Base-by-base conservation (phyloP, 2,329 filamentous ascomycete genomes). In the Thielaviopsis ethacetica region DNA sequence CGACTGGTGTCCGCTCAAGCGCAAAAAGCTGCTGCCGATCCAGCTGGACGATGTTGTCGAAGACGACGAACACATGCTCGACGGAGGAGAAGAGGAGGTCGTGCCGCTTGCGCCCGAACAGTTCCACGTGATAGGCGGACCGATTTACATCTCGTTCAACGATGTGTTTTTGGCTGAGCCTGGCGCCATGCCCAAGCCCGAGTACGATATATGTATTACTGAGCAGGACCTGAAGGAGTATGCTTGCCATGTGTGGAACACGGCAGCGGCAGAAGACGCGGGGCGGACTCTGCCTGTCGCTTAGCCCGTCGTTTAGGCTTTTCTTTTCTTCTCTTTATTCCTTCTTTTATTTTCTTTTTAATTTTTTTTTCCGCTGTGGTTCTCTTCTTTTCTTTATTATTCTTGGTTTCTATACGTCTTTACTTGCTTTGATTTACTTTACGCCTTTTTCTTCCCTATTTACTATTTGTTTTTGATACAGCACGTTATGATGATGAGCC, bases 51-150 rank as follows among this genome's bases (percentile, higher is more conserved):
- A 47, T 19, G 57, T 54, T 2, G 41, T 27, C 26, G 53, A 54
- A 13, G 57, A 59, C 2, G 57, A 59, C 17, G 44, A 54, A 12
- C 44, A 49, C 13, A 49, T 49, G 44, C 47, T 54, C 4, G 34
- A 21, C 19, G 9, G 53, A 59, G 13, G 54, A 59, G 61, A 64
- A 3, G 61, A 26, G 7, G n/a, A 53, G 21, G 30, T 38, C 10
- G 13, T 62, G 6, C 38, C 55, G 1, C 56, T 65, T 12, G 62
- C 63, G 21, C 61, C 66, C 0, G 56, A 65, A 17, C 56, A 66
- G 34, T 67, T 65, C 54, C 61, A 52, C 10, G 58, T 59, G 5
- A 27, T 44, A 10, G 58, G 58, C 2, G 58, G 53, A 5, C 53
- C 58, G 22, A 54, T 59, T 26, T 22, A 26, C 26, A 59, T 59